These are phyloP conservation scores for Phytophthora cajani DNA, from an alignment of 352 stramenopile genomes.

Conservation along the genomic window DNA sequence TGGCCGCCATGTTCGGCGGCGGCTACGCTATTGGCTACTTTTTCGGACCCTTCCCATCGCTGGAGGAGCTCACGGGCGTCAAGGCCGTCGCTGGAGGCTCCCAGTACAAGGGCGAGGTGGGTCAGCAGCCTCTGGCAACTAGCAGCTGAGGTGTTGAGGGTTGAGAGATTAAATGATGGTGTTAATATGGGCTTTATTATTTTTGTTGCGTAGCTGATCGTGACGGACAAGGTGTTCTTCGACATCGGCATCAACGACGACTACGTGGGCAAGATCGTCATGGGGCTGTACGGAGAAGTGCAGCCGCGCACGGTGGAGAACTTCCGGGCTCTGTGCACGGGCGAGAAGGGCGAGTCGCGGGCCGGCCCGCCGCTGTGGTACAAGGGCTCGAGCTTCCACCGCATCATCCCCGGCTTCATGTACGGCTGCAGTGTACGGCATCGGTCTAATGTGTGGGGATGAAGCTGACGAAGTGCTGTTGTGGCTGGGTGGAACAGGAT, in stretches of 20 bases:
- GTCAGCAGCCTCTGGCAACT: background rate
- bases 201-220: conserved; percentile 43
- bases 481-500: conserved; percentile 52
- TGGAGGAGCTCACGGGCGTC: conserved; percentile 63
- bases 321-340: conserved; percentile 82
- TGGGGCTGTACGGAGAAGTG: conserved; percentile 80
- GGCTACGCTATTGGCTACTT: conserved; percentile 77
- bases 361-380: conserved; percentile 96
- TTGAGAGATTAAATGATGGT: background rate
- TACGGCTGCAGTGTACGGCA: conserved; percentile 31
- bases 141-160: background rate
- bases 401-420: conserved; percentile 97
- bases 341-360: conserved; percentile 72
- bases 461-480: background rate
- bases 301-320: conserved; percentile 85
- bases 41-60: conserved; percentile 66
- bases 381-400: conserved; percentile 95
- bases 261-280: conserved; percentile 84
- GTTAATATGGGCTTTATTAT: background rate
- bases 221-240: conserved; percentile 95
- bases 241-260: conserved; percentile 96
- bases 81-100: conserved; percentile 39
- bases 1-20: conserved; percentile 62
- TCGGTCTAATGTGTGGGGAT: too few species aligned
- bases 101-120: conserved; percentile 58